These are phyloP conservation scores for Capsella bursapastoris DNA, from an alignment of 345 rosid species.

Conservation along the genomic window DNA sequence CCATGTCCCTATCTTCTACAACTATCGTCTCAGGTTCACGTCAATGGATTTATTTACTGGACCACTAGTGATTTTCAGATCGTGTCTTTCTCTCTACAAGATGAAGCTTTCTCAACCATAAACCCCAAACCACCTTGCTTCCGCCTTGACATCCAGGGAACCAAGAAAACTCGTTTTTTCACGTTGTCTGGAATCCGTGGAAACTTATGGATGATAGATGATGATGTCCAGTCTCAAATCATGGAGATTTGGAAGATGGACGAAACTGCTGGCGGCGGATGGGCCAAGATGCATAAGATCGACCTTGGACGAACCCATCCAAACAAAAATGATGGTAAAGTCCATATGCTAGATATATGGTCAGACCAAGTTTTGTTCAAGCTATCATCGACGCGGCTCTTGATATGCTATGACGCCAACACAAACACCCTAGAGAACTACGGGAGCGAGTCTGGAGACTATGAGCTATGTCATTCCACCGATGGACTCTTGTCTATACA, in stretches of 20 bases:
- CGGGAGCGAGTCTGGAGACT: not conserved
- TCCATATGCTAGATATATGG: not conserved
- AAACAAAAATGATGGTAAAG: not conserved
- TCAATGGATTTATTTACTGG: not conserved
- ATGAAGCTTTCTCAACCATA: conserved; percentile 7
- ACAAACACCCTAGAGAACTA: not conserved
- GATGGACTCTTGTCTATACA: conserved; percentile 5
- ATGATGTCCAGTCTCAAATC: not conserved
- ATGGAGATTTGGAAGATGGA: conserved; percentile 19
- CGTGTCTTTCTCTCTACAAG: conserved; percentile 9
- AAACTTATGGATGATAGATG: conserved; percentile 13
- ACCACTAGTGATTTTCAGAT: conserved; percentile 10
- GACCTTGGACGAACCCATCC: not conserved
- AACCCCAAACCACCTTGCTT: not conserved
- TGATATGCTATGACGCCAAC: not conserved
- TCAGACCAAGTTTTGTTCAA: not conserved
- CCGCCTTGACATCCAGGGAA: not conserved
- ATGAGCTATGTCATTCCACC: not conserved
- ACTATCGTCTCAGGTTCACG: conserved; percentile 3
- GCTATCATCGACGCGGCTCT: not conserved
- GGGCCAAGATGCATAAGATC: conserved; percentile 5
- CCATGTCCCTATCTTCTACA: too few relatives aligned
- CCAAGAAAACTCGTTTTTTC: not conserved
- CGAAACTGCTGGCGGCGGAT: not conserved
- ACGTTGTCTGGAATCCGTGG: not conserved